These are phyloP conservation scores for Emergomyces orientalis DNA, from an alignment of 2,329 filamentous ascomycete genomes.

Conservation along the genomic window DNA sequence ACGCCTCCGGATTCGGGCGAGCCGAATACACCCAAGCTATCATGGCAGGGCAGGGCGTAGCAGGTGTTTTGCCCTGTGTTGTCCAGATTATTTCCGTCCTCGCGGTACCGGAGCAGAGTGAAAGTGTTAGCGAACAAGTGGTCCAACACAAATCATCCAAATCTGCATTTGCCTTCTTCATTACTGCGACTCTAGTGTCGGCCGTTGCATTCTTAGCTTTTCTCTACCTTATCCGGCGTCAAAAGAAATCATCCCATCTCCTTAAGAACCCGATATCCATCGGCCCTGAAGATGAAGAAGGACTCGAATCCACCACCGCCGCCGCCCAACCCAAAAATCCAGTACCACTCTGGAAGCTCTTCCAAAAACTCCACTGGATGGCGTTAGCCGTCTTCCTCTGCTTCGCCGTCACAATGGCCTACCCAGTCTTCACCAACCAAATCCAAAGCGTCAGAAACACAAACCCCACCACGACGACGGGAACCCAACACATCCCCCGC, in stretches of 20 bases:
- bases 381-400: slow-evolving; percentile 68
- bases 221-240: slow-evolving; percentile 57
- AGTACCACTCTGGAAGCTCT: slow-evolving; percentile 55
- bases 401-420: slow-evolving; percentile 84
- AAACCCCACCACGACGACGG: slow-evolving; percentile 18
- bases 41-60: slow-evolving; percentile 88
- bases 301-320: slow-evolving; percentile 27
- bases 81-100: slow-evolving; percentile 81
- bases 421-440: slow-evolving; percentile 78
- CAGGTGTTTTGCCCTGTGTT: slow-evolving; percentile 78
- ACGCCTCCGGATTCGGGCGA: slow-evolving; percentile 73
- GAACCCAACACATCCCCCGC: slow-evolving; percentile 43
- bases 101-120: slow-evolving; percentile 45
- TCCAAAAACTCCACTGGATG: slow-evolving; percentile 70
- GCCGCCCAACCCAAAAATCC: slow-evolving; percentile 30
- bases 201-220: slow-evolving; percentile 62
- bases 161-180: slow-evolving; percentile 82
- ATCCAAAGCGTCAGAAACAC: slow-evolving; percentile 44
- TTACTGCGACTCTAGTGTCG: slow-evolving; percentile 74
- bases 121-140: slow-evolving; percentile 25
- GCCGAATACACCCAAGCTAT: slow-evolving; percentile 90
- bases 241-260: slow-evolving; percentile 12
- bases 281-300: slow-evolving; percentile 33
- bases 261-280: slow-evolving; percentile 27
- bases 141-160: slow-evolving; percentile 45